phyloP scores from a whole-genome alignment of 495 filamentous ascomycete genomes.

The Cryomyces minteri region DNA sequence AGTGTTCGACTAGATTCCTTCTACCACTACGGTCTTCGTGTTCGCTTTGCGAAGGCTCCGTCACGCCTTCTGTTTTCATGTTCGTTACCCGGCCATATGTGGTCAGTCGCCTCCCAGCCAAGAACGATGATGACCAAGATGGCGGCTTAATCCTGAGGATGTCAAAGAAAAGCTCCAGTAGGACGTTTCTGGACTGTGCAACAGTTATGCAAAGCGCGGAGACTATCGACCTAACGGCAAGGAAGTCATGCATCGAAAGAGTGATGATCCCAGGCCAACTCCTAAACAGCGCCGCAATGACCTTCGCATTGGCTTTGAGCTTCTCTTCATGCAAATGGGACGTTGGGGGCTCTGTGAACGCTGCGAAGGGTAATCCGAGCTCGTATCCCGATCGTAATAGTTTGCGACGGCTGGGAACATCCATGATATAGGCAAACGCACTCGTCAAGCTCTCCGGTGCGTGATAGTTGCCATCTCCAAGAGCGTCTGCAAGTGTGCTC shows the following conservation, averaged over 20 bases:
- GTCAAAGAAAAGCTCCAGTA: slow-evolving; percentile 80
- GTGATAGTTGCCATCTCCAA: slow-evolving; percentile 79
- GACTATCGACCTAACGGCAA: slow-evolving; percentile 65
- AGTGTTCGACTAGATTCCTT: slow-evolving; percentile 81
- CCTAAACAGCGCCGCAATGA: slow-evolving; percentile 71
- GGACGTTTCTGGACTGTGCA: slow-evolving; percentile 36
- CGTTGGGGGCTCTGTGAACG: slow-evolving; percentile 69
- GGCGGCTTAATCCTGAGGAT: slow-evolving; percentile 86
- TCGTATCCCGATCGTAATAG: slow-evolving; percentile 65
- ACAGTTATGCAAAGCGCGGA: slow-evolving; percentile 58
- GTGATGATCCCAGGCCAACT: slow-evolving; percentile 86
- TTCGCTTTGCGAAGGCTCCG: slow-evolving; percentile 23
- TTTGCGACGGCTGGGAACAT: slow-evolving; percentile 61
- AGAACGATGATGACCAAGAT: slow-evolving; percentile 88
- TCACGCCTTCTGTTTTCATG: slow-evolving; percentile 46
- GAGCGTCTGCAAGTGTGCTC: slow-evolving; percentile 60
- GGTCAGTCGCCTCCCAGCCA: slow-evolving; percentile 80
- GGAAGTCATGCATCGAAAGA: slow-evolving; percentile 67
- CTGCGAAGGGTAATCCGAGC: slow-evolving; percentile 30
- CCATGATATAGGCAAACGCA: slow-evolving; percentile 75
- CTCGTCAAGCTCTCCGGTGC: slow-evolving; percentile 71
- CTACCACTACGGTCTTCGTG: slow-evolving; percentile 45
- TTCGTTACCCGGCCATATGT: slow-evolving; percentile 84
- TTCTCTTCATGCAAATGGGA: slow-evolving; percentile 50
- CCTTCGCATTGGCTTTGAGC: slow-evolving; percentile 67